A percentile compares a stretch with the other conserved stretches of the same genome.
Evolutionary conservation across 495 filamentous ascomycete species (phyloP).

Genomic region (Parachaetomium inaequale): DNA sequence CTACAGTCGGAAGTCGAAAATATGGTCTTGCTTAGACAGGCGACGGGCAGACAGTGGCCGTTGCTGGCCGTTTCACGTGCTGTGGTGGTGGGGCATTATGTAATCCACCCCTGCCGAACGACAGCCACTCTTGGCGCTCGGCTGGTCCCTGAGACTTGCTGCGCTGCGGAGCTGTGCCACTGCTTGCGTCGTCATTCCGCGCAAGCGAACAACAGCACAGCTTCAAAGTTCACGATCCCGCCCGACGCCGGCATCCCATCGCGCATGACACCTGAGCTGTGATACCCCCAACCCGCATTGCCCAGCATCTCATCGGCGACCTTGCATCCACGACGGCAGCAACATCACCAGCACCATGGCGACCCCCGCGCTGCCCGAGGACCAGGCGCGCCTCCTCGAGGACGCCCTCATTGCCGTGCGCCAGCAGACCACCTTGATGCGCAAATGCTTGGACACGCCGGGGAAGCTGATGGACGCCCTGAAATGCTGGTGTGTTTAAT

Average conservation of each 20-base stretch:
- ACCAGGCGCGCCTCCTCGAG: slow-evolving; percentile 90
- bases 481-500: slow-evolving; percentile 84
- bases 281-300: neutral
- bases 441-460: slow-evolving; percentile 93
- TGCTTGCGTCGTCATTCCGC: slow-evolving; percentile 9
- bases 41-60: too few species aligned
- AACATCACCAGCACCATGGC: slow-evolving; percentile 38
- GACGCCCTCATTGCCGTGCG: slow-evolving; percentile 94
- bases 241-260: neutral
- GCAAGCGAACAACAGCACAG: neutral
- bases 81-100: neutral
- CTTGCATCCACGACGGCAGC: neutral
- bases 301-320: neutral
- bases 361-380: slow-evolving; percentile 70
- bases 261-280: neutral
- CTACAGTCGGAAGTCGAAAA: too few species aligned
- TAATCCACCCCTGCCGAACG: neutral
- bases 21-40: too few species aligned
- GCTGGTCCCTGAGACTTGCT: neutral
- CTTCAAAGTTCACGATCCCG: neutral
- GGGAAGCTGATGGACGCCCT: slow-evolving; percentile 99
- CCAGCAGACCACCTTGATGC: slow-evolving; percentile 94
- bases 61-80: neutral
- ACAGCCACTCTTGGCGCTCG: neutral
- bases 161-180: slow-evolving; percentile 7